Base-by-base conservation (phyloP, 2,329 filamentous ascomycete species). In the Alternaria triticimaculans region DNA sequence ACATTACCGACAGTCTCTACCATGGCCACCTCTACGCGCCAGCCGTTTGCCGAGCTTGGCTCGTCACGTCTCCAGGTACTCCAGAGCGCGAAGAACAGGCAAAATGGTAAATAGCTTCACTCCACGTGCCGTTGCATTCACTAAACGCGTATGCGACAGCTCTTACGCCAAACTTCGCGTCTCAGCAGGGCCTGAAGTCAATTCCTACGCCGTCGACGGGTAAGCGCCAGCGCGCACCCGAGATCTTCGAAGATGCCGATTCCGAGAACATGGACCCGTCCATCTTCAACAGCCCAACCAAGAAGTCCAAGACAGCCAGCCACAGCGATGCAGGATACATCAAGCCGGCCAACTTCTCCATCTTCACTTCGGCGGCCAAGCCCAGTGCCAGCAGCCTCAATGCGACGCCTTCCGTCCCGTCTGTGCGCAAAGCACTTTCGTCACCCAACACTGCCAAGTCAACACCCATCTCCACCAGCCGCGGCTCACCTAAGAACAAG, bases 401-500 rank as follows among this genome's bases (percentile, higher is more conserved):
- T 54, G 67, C 75, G 45, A 76, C 77, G 51, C 71, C 76, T 59
- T 62, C 67, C 48, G 63, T 75, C 55, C 57, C 74, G 9, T 76
- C 75, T 23, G 68, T 77, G 57, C 73, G 77, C 72, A 75, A 83
- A 75, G 77, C 80, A 59, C 69, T 82, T 72, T 76, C 82, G 66
- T 79, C 82, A 51, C 78, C 80, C 28, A 79, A 78, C 58, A 81
- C 82, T 7, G 78, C 80, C 60, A 78, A 77, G 51, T 79, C 81
- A 12, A 81, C 83, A 4, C 80, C 82, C 58, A 82, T 83, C 61
- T 78, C 76, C 62, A 80, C 79, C 48, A 44, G 92, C 92, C 70
- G 93, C 51, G 92, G 93, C 66, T 96, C 93, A 4, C 93, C 93
- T 3, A 91, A 90, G 73, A 80, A 85, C 72, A 94, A 93, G 82